Base-by-base conservation (phyloP, 78 protist species). In the Tieghemostelium lacteum region DNA sequence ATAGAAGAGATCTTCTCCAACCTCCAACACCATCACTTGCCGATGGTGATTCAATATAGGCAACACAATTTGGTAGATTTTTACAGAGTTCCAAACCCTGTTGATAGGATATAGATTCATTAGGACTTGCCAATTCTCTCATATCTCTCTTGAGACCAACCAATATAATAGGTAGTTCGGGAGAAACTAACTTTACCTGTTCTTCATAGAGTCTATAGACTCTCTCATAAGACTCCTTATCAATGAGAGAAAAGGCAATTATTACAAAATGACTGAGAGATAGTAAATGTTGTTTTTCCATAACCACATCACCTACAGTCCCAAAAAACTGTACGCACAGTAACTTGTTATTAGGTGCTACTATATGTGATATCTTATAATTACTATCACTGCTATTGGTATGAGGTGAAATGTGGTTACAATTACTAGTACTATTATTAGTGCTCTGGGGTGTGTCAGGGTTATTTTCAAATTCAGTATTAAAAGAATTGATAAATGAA, bases 11-110 rank as follows among this genome's bases (percentile, higher is more conserved):
- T 10, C 64, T 69, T 55, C 91, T 73, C 62, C 66, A 67, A 29
- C 91, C 91, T 36, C 91, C 91, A 33, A 83, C 91, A 69, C 91
- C 78, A 69, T 83, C 91, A 24, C 60, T 34, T 2, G 91, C 91
- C 20, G 63, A 40, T 0, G 91, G 91, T 22, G 39, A 31, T 42
- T 83, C 91, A 29, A 83, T 58, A 49, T 83, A 83, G 28, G 58
- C 91, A 28, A 83, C 54, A 45, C 91, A 83, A 60, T 69, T 58
- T 16, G 52, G 78, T 19, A 83, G 22, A 29, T 17, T 33, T 36
- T 69, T 40, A 33, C 78, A 54, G 54, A 57, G 3, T 2, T 69
- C 80, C 28, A 83, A 45, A 60, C 91, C 91, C 20, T 83, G 73
- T 22, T 55, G 52, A 58, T 69, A 83, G 0, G 91, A 69, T 1